A percentile compares a stretch with the other conserved stretches of the same genome.
Conservation (phyloP, 352 stramenopile genomes). For the Plasmopara halstedii region DNA sequence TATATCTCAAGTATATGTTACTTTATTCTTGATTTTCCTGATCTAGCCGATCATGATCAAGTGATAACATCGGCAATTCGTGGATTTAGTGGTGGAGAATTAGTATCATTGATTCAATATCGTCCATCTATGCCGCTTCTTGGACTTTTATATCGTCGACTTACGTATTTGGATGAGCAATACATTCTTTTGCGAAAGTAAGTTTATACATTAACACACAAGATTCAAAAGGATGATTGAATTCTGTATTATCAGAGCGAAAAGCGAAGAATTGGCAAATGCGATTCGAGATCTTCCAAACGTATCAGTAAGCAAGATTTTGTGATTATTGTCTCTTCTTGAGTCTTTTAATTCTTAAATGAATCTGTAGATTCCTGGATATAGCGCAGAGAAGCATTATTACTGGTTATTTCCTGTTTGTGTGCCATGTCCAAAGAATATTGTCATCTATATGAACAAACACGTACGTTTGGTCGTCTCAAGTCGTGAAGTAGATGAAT, state of each 20-base stretch:
- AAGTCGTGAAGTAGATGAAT: no score
- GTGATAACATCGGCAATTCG: constrained; percentile 79
- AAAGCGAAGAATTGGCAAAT: constrained; percentile 56
- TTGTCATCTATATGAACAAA: constrained; percentile 68
- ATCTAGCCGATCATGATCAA: constrained; percentile 64
- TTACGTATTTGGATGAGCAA: constrained; percentile 59
- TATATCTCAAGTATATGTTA: background rate
- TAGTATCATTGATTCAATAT: constrained; percentile 69
- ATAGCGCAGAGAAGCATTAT: constrained; percentile 51
- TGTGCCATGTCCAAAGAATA: constrained; percentile 39
- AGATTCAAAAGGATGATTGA: no score
- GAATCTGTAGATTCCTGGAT: constrained; percentile 43
- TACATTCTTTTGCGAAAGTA: constrained; percentile 70
- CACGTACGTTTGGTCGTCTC: constrained; percentile 27
- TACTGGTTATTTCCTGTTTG: constrained; percentile 82
- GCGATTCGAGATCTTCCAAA: constrained; percentile 48
- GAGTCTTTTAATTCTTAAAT: no score
- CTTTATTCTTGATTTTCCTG: no score
- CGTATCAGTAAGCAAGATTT: constrained; percentile 48
- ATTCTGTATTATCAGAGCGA: constrained; percentile 35
- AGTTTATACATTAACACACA: no score
- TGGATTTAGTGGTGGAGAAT: constrained; percentile 67
- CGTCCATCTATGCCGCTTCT: constrained; percentile 75
- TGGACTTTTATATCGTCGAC: constrained; percentile 51
- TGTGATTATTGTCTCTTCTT: no score